Evolutionary conservation across 1,284 basidiomycete species (phyloP), one percentile per base, ranked within the genome.

Genomic region (Coniferiporia sulphurascens): DNA sequence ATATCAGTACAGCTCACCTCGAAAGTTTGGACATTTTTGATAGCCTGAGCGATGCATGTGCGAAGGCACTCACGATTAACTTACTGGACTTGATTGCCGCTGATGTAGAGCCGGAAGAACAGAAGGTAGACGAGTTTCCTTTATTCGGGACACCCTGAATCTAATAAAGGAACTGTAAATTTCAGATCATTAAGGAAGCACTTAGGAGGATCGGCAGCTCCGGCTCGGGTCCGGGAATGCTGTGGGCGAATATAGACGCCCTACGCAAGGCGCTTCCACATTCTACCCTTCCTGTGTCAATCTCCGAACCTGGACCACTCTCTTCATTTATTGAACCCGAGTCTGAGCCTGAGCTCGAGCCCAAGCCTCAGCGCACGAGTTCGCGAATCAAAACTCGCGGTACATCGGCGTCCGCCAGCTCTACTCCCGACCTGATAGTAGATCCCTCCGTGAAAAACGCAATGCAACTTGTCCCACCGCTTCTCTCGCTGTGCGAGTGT

Each of bases 1-100:
- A 81, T 19, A 74, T 89, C 9, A 74, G 80, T 1, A 82, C 80
- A 53, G 63, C 71, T 1, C 76, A 84, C 61, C 67, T 87, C 4
- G 84, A 87, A 56, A 87, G 89, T 64, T 70, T 91, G 9, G 87
- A 88, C 44, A 76, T 81, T 58, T 74, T 90, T 52, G 75, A 69
- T 19, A 75, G 78, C 27, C 77, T 88, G 48, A 82, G 80, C 67
- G 85, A 87, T 62, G 69, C 72, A 0, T 86, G 84, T 63, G 70
- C 81, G n/a, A 86, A 82, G 65, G 76, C 83, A 1, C 72, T 89
- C 36, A 66, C 88, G 21, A 60, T 84, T 8, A 81, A 82, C 4
- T 72, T 91, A 12, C 71, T 91, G 49, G 76, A 77, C 8, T 66
- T 87, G 53, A 67, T 89, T 36, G 71, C 72, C 21, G 75, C 72